These are phyloP conservation scores for Blastomyces emzantsi DNA, from an alignment of 2,329 filamentous ascomycete genomes.

Conservation along the genomic window DNA sequence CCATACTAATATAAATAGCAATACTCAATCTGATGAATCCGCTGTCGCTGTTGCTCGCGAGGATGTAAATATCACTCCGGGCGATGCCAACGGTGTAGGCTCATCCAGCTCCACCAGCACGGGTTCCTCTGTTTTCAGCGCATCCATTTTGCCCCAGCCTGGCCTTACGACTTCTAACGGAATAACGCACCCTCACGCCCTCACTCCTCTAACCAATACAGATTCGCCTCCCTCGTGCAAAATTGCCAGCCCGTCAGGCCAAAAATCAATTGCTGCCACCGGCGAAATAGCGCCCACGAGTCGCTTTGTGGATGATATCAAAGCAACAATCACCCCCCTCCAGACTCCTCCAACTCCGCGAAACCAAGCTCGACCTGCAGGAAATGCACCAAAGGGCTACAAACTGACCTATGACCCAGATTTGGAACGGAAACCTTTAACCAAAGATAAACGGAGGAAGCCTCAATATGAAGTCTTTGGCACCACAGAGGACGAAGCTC, in stretches of 20 bases:
- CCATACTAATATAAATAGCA: background rate
- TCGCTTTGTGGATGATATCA: slow-evolving; percentile 23
- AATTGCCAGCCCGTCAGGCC: slow-evolving; percentile 44
- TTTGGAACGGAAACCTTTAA: slow-evolving; percentile 48
- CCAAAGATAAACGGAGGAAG: slow-evolving; percentile 48
- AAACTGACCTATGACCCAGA: slow-evolving; percentile 56
- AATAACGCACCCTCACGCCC: slow-evolving; percentile 40
- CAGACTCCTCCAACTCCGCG: slow-evolving; percentile 38
- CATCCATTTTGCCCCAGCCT: slow-evolving; percentile 41
- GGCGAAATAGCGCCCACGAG: slow-evolving; percentile 26
- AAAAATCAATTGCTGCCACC: slow-evolving; percentile 29
- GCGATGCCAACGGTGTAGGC: slow-evolving; percentile 53
- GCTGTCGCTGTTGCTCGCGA: slow-evolving; percentile 1
- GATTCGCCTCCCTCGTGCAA: slow-evolving; percentile 56
- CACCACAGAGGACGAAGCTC: slow-evolving; percentile 57
- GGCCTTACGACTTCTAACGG: slow-evolving; percentile 49
- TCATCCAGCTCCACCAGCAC: slow-evolving; percentile 66
- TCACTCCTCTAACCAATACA: slow-evolving; percentile 58
- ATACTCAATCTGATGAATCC: slow-evolving; percentile 2
- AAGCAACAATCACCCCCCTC: slow-evolving; percentile 33
- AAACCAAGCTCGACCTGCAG: slow-evolving; percentile 43
- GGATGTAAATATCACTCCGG: slow-evolving; percentile 17
- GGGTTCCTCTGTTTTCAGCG: slow-evolving; percentile 62
- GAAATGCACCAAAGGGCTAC: slow-evolving; percentile 48
- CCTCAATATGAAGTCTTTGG: slow-evolving; percentile 46